Evolutionary conservation across 129 eudicot species (phyloP), one percentile per base, ranked within the genome.

Genomic region (Centaurea solstitialis): DNA sequence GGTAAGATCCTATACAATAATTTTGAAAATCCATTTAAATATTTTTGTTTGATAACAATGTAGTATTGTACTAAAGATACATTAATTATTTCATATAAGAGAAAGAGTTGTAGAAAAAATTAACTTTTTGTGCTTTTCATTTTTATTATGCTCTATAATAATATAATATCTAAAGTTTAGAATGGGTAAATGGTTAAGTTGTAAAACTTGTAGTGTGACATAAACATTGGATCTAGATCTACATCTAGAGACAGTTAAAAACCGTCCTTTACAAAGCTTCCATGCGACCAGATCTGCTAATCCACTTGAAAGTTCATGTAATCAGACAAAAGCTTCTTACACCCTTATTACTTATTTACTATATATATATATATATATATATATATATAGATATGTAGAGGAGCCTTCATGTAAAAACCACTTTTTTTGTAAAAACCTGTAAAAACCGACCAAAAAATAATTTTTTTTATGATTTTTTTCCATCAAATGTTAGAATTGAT

Each of bases 211-310:
- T 47, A 1, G 2, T 33, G 37, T 33, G 37, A 59, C 86, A n/a
- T n/a, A n/a, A n/a, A n/a, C n/a, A 82, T 84, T 82, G 85, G 92
- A 90, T 88, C 92, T 82, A 81, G 89, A 88, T 90, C 92, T 86
- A 86, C 85, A 84, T 82, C 81, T 74, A 76, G 70, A 35, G 76
- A 53, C 75, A 83, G 72, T 41, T 80, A 20, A 80, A 75, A 65
- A 76, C 59, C 75, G 73, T 66, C 81, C 82, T 53, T 71, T 66
- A 50, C 65, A 76, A 73, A 41, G 73, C 73, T 45, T 75, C 75
- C 73, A 66, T 80, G 70, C 83, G 87, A 88, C 88, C 79, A 82
- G 85, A 85, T 85, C 91, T 88, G 88, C 80, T 79, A 79, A 70
- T 72, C 81, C 80, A 47, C 65, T 79, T 71, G 23, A 83, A 82